Evolutionary conservation across 2,329 filamentous ascomycete species (phyloP).

Genomic region (Colletotrichum australisinense): DNA sequence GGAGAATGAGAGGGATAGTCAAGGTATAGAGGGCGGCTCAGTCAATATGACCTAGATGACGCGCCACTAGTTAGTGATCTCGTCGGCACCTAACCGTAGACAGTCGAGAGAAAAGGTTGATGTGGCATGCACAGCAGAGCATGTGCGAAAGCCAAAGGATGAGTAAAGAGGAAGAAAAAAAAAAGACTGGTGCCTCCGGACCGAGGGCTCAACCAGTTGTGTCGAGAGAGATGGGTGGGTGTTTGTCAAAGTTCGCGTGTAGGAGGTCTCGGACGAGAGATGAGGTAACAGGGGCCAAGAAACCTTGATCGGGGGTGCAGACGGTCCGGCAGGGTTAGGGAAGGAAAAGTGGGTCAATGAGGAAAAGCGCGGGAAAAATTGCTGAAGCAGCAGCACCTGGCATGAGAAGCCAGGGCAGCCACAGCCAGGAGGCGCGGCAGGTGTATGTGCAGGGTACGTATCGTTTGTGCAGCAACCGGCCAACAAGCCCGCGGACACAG

Average conservation of each 20-base stretch:
- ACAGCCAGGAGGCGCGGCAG: conserved; percentile 17
- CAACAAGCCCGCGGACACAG: neutral
- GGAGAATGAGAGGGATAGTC: conserved; percentile 6
- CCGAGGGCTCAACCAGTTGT: conserved; percentile 26
- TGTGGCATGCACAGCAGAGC: conserved; percentile 5
- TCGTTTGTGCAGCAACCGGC: neutral
- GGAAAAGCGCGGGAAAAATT: conserved; percentile 16
- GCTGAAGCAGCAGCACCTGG: conserved; percentile 19
- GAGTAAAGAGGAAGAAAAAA: neutral
- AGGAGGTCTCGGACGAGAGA: conserved; percentile 34
- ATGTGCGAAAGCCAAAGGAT: conserved; percentile 1
- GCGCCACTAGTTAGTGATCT: conserved; percentile 26
- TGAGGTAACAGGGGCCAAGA: conserved; percentile 37
- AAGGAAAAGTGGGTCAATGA: conserved; percentile 11
- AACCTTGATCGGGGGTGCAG: conserved; percentile 36
- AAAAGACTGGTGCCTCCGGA: conserved; percentile 29
- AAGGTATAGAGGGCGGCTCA: conserved; percentile 1
- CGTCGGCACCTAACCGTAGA: conserved; percentile 4
- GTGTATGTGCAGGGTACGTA: conserved; percentile 13
- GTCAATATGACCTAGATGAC: conserved; percentile 23
- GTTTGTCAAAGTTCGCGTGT: conserved; percentile 35
- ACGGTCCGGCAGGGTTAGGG: conserved; percentile 35
- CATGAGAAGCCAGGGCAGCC: conserved; percentile 24
- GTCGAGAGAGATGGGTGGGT: conserved; percentile 16
- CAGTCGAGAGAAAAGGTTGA: neutral